Base-by-base conservation (phyloP, 1,139 yeast genomes). In the Yarrowia galli region DNA sequence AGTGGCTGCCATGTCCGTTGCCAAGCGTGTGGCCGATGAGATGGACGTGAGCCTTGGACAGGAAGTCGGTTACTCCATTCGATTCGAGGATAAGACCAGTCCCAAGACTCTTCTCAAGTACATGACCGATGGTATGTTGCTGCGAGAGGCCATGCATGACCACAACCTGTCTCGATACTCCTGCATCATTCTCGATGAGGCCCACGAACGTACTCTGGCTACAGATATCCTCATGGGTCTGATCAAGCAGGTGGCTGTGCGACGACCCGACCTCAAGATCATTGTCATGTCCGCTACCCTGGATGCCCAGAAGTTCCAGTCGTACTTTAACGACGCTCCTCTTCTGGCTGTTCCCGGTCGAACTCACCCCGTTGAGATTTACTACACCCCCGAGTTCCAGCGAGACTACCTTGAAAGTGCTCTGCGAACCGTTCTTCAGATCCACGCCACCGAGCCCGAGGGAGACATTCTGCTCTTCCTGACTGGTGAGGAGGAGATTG, bases 81-180 rank as follows among this genome's bases (percentile, higher is more conserved):
- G 99, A 82, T 95, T 95, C 77, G 99, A 95, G 74, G 95, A 95
- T 78, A 91, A 87, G 74, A 91, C 97, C 3, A 83, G 89, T 53
- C 84, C 85, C 68, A 89, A 87, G 73, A 95, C 99, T 1, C 84
- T 92, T 64, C 83, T 95, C 75, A 93, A 93, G 79, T 95, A 95
- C 81, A 92, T 95, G 98, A 95, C 99, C 16, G 99, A 95, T 81
- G 99, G 99, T 87, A 93, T 95, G 98, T 84, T 95, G 69, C 82
- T 95, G 73, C 86, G 98, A 75, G 99, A 95, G 79, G 98, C 98
- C 43, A 93, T 95, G 98, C 96, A 90, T 71, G 99, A 95, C 78
- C 98, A 92, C 73, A 85, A 88, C 70, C 83, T 95, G 76, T 81
- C 82, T 9, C 83, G 89, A 71, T 95, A 95, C 79, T 89, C 97